Conservation (phyloP, 352 stramenopile genomes). For the Phytopythium mirpurense region DNA sequence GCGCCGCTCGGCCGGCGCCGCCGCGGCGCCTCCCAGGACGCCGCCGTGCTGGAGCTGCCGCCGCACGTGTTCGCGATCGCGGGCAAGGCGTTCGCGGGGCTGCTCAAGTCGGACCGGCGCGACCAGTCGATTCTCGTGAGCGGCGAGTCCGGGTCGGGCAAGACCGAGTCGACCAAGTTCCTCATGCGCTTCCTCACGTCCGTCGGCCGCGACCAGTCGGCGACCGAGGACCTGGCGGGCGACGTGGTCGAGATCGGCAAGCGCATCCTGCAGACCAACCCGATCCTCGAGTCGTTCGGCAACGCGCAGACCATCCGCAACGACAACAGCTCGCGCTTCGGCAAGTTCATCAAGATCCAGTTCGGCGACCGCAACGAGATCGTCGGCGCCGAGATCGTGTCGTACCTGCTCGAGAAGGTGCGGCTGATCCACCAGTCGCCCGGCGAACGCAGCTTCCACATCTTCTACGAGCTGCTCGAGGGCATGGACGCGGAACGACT, state of each 20-base stretch:
- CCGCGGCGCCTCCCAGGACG: slow-evolving; percentile 9
- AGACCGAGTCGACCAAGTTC: slow-evolving; percentile 96
- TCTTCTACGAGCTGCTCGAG: slow-evolving; percentile 95
- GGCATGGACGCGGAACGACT: slow-evolving; percentile 62
- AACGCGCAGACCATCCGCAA: slow-evolving; percentile 96
- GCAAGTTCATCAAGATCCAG: slow-evolving; percentile 96
- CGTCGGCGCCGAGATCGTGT: slow-evolving; percentile 91
- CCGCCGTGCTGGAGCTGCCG: slow-evolving; percentile 14
- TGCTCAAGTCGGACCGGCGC: slow-evolving; percentile 47
- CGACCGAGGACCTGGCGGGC: slow-evolving; percentile 11
- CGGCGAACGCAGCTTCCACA: slow-evolving; percentile 93
- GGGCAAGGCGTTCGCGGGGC: slow-evolving; percentile 72
- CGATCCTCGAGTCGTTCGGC: slow-evolving; percentile 96
- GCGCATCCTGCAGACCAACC: slow-evolving; percentile 94
- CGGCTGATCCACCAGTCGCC: slow-evolving; percentile 91
- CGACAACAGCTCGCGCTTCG: slow-evolving; percentile 95
- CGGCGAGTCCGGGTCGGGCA: slow-evolving; percentile 91
- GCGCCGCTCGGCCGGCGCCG: not conserved
- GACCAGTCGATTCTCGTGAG: slow-evolving; percentile 94
- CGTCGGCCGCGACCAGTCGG: slow-evolving; percentile 47
- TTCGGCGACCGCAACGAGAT: slow-evolving; percentile 82
- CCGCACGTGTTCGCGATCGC: slow-evolving; percentile 92
- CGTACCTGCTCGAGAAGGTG: slow-evolving; percentile 97
- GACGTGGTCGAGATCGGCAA: slow-evolving; percentile 71
- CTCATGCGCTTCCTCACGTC: slow-evolving; percentile 95